Percentiles rank a stretch among this genome's conserved stretches.
These are phyloP conservation scores for Urochloa ruziziensis DNA, from an alignment of 176 grass and related monocot species.

Conservation along the genomic window DNA sequence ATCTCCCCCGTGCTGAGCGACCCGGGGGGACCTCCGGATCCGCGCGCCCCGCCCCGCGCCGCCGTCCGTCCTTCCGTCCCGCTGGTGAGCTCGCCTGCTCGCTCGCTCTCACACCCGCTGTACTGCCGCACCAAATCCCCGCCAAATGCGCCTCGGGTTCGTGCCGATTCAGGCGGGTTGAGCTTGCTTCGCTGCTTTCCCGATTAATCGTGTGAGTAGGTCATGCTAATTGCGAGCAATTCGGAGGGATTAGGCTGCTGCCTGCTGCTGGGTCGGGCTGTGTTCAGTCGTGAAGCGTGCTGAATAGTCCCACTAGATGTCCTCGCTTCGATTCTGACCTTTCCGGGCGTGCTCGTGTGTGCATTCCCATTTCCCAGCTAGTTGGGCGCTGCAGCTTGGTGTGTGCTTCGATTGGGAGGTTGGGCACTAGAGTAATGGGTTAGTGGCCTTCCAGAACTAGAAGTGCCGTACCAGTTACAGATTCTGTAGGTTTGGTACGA, in stretches of 20 bases:
- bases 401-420: background rate
- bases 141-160: conserved; percentile 8
- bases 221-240: background rate
- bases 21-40: background rate
- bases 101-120: background rate
- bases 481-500: background rate
- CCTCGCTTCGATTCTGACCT: background rate
- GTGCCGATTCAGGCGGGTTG: background rate
- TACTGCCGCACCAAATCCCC: too few species aligned
- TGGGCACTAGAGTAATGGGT: background rate
- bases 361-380: background rate
- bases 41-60: background rate
- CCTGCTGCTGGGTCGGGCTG: too few species aligned
- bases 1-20: conserved; percentile 15
- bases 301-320: background rate
- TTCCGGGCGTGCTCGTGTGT: too few species aligned
- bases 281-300: background rate
- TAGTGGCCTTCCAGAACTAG: background rate
- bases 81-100: background rate
- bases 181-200: background rate
- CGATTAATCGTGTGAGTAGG: too few species aligned
- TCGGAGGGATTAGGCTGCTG: background rate
- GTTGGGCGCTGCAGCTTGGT: too few species aligned
- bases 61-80: background rate
- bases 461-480: background rate